Percentiles rank a stretch among this genome's conserved stretches.
Evolutionary conservation across 2,329 filamentous ascomycete genomes (phyloP).

Genomic region (Cryphonectria japonica): DNA sequence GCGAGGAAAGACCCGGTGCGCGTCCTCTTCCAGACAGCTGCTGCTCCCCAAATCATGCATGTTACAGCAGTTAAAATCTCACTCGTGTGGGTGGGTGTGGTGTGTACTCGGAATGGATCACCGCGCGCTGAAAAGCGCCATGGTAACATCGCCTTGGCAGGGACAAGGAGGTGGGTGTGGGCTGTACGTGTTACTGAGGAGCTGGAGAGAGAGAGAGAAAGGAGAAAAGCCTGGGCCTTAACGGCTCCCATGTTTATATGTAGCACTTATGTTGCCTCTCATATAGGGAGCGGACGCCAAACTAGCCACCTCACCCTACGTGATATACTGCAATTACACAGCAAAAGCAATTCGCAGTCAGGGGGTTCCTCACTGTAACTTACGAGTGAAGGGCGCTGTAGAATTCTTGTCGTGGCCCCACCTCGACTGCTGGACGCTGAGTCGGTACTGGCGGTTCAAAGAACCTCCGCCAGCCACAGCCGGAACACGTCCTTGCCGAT

Average conservation of each 20-base stretch:
- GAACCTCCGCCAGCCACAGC: conserved; percentile 7
- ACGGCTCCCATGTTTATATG: not conserved
- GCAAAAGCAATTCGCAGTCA: not conserved
- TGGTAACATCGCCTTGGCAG: not conserved
- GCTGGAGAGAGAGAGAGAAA: not conserved
- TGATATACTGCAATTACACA: not conserved
- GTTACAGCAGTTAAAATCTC: not conserved
- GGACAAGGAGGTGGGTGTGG: not conserved
- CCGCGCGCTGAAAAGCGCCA: not conserved
- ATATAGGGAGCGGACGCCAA: not conserved
- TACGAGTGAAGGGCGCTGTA: no score
- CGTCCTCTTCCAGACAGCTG: not conserved
- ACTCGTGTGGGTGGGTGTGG: not conserved
- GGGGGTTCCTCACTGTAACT: not conserved
- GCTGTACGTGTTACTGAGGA: not conserved
- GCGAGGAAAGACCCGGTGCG: not conserved
- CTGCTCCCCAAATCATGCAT: not conserved
- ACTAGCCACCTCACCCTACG: not conserved
- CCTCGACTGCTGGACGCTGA: not conserved
- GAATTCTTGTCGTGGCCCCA: not conserved
- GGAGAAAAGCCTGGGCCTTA: not conserved
- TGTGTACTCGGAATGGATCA: not conserved
- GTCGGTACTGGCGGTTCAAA: not conserved
- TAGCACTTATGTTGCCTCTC: not conserved
- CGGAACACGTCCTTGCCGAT: not conserved